Evolutionary conservation across 2,329 filamentous ascomycete genomes (phyloP).

Genomic region (Ilyonectria mors-panacis): DNA sequence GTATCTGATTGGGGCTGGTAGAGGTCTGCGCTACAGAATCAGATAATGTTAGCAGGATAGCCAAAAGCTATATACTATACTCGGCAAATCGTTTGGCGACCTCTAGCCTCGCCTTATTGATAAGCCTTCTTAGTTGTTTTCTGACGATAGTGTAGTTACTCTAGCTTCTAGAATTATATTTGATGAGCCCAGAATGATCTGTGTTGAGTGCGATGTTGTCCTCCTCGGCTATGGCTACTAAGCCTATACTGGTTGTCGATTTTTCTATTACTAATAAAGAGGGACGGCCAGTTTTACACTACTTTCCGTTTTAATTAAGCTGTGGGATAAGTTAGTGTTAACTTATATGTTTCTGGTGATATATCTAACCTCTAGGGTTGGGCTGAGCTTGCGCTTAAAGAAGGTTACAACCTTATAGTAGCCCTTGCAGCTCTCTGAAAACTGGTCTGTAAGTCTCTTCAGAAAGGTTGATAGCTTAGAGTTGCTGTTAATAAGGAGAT

Average conservation of each 20-base stretch:
- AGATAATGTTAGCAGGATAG: not conserved
- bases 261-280: slow-evolving; percentile 44
- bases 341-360: not conserved
- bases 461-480: slow-evolving; percentile 41
- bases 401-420: slow-evolving; percentile 38
- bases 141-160: not conserved
- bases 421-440: slow-evolving; percentile 36
- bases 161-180: slow-evolving; percentile 28
- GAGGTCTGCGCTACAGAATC: not conserved
- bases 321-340: slow-evolving; percentile 3
- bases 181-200: slow-evolving; percentile 47
- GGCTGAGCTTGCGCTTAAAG: slow-evolving; percentile 36
- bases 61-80: not conserved
- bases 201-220: slow-evolving; percentile 36
- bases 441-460: slow-evolving; percentile 36
- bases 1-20: not conserved
- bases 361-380: slow-evolving; percentile 37
- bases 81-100: not conserved
- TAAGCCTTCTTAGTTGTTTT: not conserved
- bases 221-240: slow-evolving; percentile 35
- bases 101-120: not conserved
- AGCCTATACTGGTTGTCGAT: slow-evolving; percentile 43
- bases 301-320: slow-evolving; percentile 8
- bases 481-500: slow-evolving; percentile 27
- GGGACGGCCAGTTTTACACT: slow-evolving; percentile 32